Evolutionary conservation across 2,329 filamentous ascomycete genomes (phyloP), one percentile per base, ranked within the genome.

Genomic region (Lachnellula subtilissima): DNA sequence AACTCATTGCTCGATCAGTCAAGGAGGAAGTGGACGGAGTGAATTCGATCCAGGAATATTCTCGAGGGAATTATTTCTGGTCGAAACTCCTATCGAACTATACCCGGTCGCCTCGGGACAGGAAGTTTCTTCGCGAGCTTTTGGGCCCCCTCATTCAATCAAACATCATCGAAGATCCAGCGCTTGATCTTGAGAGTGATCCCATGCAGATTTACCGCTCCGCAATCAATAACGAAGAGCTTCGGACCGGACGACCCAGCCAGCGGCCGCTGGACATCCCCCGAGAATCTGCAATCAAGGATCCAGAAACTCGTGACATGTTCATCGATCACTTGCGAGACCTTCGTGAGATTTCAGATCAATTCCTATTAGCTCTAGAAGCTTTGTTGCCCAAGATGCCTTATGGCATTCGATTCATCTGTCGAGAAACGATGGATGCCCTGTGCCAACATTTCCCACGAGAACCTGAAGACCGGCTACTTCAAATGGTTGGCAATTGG

Each of bases 121-220:
- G 94, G 62, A 96, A 96, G 67, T 99, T 91, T 71, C 80, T 97
- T 65, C 86, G 92, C 58, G 90, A 96, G 62, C 78, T 97, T 1
- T 77, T 97, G 4, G 91, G 91, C 0, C 86, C 89, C 1, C 74
- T 99, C 48, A 88, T 99, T 64, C 88, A 89, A 60, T 89, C 96
- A 69, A 93, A 94, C 68, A 91, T 99, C 66, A 86, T 97, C 53
- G 94, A 96, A 53, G 94, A 97, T 64, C 86, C 91, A 12, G 87
- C 87, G 5, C 78, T 99, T 36, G 93, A 99, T 70, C 79, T 99
- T 25, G 94, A 99, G 73, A 97, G 93, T 70, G 94, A 99, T 68
- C 94, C 94, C 0, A 87, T 97, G 78, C 93, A 97, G 65, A 99
- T 99, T 55, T 97, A 99, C 73, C 85, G 89, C 43, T 94, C 91